Evolutionary conservation across 2,329 filamentous ascomycete species (phyloP), one percentile per base, ranked within the genome.

Genomic region (Akanthomyces uredinophilus): DNA sequence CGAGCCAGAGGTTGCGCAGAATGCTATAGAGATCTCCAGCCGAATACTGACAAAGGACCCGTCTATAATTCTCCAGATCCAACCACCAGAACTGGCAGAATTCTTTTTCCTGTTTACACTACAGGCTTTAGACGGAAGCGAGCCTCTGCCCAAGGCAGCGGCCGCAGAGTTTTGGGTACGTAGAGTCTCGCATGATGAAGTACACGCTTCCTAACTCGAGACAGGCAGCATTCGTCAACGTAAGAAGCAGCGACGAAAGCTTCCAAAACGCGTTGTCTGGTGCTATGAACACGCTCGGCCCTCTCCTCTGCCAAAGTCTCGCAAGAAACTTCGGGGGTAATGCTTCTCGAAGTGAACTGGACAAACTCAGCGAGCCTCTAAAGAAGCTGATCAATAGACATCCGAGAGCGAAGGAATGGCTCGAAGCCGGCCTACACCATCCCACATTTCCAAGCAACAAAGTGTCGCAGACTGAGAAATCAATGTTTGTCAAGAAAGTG

Each of bases 131-230:
- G 82, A 87, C 49, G 88, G 87, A 14, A 85, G 81, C 35, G 91
- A 95, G 63, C 86, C 89, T 0, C 77, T 96, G 11, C 89, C 90
- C 0, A 96, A 95, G 74, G 83, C 83, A 35, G 84, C 89, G 3
- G 84, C 91, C 1, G 84, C 87, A 10, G 85, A 89, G 32, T 90
- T 96, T 65, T 95, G 91, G 90, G 87, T 89, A 74, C 67, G 80
- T 70, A 57, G 14, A 49, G 14, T 35, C 22, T 32, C 35, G n/a
- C 8, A 6, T 7, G 13, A 22, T 27, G 10, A 13, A 16, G 32
- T 10, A 10, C 3, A 50, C 8, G 13, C 14, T 13, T 50, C 5
- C 59, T 62, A 39, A 62, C 4, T 5, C 14, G 5, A 37, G 43
- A 13, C 8, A 66, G 64, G 54, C 63, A 22, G 51, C 58, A 24